Percentiles rank a stretch among this genome's conserved stretches.
Evolutionary conservation across 129 eudicot genomes (phyloP).

Genomic region (Chrysanthemum lavandulifolium): DNA sequence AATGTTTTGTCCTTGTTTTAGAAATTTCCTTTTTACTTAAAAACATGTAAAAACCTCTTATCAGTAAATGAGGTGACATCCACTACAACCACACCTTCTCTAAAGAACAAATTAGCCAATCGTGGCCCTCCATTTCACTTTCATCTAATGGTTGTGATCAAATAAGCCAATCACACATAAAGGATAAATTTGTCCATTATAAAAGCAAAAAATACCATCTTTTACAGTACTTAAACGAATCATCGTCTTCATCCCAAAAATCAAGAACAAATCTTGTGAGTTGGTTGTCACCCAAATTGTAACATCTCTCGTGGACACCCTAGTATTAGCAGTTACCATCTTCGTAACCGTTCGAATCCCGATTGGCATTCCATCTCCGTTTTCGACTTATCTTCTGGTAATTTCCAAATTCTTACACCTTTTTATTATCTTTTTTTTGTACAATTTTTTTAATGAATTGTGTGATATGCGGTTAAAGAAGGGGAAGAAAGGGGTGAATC

Average conservation of each 20-base stretch:
- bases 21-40: too few species aligned
- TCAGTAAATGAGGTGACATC: too few species aligned
- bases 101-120: too few species aligned
- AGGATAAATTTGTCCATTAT: too few species aligned
- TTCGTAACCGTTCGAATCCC: conserved; percentile 73
- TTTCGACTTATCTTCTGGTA: conserved; percentile 80
- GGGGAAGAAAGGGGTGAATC: conserved; percentile 6
- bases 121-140: too few species aligned
- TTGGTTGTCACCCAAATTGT: conserved; percentile 91
- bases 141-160: too few species aligned
- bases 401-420: neutral
- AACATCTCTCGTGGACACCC: conserved; percentile 83
- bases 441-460: conserved; percentile 30
- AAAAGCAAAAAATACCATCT: too few species aligned
- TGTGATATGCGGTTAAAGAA: conserved; percentile 50
- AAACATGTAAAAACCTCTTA: too few species aligned
- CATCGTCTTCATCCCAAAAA: conserved; percentile 1
- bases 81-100: too few species aligned
- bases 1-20: too few species aligned
- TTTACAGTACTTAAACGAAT: conserved; percentile 27
- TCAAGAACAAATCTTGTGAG: conserved; percentile 47
- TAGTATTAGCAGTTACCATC: conserved; percentile 90
- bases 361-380: conserved; percentile 47
- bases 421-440: neutral
- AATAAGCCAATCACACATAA: too few species aligned